Base-by-base conservation (phyloP, 148 eudicot genomes). In the Dianthus caryophyllus region DNA sequence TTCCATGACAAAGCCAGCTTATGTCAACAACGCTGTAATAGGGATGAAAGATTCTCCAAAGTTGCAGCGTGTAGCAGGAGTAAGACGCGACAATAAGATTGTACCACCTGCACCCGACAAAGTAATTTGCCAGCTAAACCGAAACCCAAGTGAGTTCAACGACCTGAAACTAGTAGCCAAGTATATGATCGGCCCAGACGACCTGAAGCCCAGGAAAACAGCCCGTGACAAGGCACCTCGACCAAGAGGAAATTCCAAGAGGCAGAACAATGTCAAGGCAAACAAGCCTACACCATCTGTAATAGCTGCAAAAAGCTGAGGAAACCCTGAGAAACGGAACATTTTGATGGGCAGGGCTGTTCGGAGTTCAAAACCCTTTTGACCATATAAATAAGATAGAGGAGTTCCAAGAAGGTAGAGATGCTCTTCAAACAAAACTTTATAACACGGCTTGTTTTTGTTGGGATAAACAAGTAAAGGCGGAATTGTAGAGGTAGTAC, bases 61-160 rank as follows among this genome's bases (percentile, higher is more conserved):
- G 47, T 65, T 13, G 48, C 61, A 39, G 46, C 15, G 11, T 26
- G 52, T 39, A 51, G 21, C 33, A 15, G 43, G 26, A 25, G 44
- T 64, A 61, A 53, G 17, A 11, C 43, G n/a, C 38, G 69, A 48
- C 9, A 66, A 65, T 12, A 76, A 49, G 64, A 63, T 67, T 4
- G 24, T 44, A 13, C 1, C 39, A 6, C 77, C 31, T 13, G 39
- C 31, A 25, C 64, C 77, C 18, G 41, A 61, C 64, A 63, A 55
- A n/a, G 84, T 66, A 31, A 48, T 73, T 5, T 93, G 96, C 73
- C 51, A 38, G 51, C 24, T 84, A 29, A 93, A 84, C 80, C 67
- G 61, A 68, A 93, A 93, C 61, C 95, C 96, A 0, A 88, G 91
- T 71, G 98, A 93, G 71, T 82, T 89, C 71, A 81, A 75, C 53